phyloP scores from a whole-genome alignment of 768 basidiomycete genomes.

The Trametes elegans region DNA sequence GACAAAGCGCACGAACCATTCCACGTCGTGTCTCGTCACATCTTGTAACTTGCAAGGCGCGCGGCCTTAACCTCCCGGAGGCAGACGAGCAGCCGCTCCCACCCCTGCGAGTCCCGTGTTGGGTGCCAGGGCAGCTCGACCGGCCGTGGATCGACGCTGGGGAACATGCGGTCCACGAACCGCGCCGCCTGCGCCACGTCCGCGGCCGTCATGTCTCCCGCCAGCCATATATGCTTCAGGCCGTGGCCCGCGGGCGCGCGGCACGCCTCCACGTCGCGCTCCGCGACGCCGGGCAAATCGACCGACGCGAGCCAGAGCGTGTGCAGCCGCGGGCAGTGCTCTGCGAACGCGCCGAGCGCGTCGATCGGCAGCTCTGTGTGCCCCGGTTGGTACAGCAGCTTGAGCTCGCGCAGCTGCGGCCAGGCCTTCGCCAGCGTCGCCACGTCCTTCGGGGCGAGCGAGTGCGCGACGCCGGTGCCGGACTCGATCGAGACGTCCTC shows the following conservation, averaged over 20 bases:
- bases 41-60: neutral
- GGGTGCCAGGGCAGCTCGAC: conserved; percentile 5
- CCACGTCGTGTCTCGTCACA: no score
- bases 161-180: conserved; percentile 6
- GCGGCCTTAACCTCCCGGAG: conserved; percentile 1
- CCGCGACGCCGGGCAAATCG: neutral
- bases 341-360: neutral
- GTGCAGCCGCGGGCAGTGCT: neutral
- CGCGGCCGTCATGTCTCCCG: neutral
- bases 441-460: neutral
- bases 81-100: neutral
- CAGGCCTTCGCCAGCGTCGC: neutral
- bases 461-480: conserved; percentile 2
- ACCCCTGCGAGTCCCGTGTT: neutral
- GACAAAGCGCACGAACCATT: no score
- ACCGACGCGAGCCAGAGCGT: conserved; percentile 9
- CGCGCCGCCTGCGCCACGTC: neutral
- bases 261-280: neutral
- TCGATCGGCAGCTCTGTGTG: conserved; percentile 1
- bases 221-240: neutral
- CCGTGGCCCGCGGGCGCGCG: neutral
- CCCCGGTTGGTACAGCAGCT: conserved; percentile 6
- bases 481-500: conserved; percentile 1
- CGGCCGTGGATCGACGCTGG: neutral
- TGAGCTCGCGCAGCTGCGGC: neutral